Evolutionary conservation across 2,329 filamentous ascomycete genomes (phyloP).

Genomic region (Keithomyces neogunnii): DNA sequence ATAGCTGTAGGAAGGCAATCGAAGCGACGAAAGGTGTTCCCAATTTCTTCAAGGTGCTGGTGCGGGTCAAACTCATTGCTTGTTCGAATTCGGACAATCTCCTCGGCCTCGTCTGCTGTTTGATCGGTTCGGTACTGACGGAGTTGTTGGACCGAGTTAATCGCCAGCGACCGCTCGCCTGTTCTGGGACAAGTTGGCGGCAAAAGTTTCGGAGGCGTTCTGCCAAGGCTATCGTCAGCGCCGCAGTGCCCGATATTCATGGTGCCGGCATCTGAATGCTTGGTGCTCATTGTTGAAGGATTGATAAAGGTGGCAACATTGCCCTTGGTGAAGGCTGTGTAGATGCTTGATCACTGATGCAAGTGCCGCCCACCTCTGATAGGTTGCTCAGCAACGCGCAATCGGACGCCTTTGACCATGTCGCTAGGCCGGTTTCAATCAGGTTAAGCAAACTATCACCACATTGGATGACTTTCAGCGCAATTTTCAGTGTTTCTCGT

Average conservation of each 20-base stretch:
- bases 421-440: not conserved
- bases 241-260: not conserved
- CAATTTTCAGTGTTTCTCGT: no score
- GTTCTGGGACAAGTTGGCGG: not conserved
- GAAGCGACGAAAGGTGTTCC: constrained; percentile 1
- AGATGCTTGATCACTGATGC: not conserved
- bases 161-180: not conserved
- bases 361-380: not conserved
- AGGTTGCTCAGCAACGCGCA: not conserved
- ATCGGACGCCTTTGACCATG: not conserved
- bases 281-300: not conserved
- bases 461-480: not conserved
- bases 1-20: constrained; percentile 3
- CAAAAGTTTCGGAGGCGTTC: not conserved
- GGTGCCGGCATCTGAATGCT: not conserved
- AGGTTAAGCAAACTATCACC: not conserved
- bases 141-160: not conserved
- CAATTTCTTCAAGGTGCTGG: constrained; percentile 1
- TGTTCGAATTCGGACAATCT: not conserved
- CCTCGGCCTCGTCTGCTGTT: not conserved
- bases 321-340: not conserved
- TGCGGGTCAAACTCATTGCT: not conserved
- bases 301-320: not conserved
- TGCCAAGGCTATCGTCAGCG: not conserved
- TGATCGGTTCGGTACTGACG: not conserved